These are phyloP conservation scores for Leptographium procerum DNA, from an alignment of 2,329 filamentous ascomycete species.

Conservation along the genomic window DNA sequence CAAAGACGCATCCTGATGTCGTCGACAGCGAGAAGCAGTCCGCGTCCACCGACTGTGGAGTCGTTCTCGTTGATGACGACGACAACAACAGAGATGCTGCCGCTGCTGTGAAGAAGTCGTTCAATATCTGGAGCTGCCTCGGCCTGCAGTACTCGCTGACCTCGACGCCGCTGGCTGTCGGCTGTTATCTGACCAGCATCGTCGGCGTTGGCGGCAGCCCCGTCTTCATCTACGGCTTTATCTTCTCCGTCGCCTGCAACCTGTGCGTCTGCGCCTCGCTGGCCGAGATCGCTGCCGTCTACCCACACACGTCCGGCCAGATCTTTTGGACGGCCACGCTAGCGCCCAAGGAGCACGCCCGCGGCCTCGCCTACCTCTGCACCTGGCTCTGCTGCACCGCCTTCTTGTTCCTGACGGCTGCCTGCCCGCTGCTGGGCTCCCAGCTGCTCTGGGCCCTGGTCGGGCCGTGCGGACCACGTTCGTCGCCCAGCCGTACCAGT, in stretches of 20 bases:
- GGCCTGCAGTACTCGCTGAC: constrained; percentile 1
- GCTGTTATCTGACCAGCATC: neutral
- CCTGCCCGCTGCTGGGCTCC: neutral
- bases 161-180: neutral
- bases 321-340: constrained; percentile 1
- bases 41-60: neutral
- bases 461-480: neutral
- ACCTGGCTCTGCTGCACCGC: neutral
- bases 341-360: neutral
- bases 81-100: too few species aligned
- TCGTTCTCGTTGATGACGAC: neutral
- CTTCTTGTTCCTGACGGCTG: neutral
- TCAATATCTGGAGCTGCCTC: neutral
- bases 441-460: constrained; percentile 1
- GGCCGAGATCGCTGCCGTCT: constrained; percentile 1
- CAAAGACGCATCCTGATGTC: neutral
- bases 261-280: neutral
- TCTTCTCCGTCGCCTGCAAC: neutral
- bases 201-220: constrained; percentile 2
- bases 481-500: neutral
- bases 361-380: neutral
- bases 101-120: neutral
- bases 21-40: neutral
- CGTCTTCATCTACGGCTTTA: constrained; percentile 2
- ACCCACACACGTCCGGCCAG: neutral